Percentiles rank a stretch among this genome's conserved stretches.
Evolutionary conservation across 2,329 filamentous ascomycete species (phyloP).

Genomic region (Cladosporium sp.): DNA sequence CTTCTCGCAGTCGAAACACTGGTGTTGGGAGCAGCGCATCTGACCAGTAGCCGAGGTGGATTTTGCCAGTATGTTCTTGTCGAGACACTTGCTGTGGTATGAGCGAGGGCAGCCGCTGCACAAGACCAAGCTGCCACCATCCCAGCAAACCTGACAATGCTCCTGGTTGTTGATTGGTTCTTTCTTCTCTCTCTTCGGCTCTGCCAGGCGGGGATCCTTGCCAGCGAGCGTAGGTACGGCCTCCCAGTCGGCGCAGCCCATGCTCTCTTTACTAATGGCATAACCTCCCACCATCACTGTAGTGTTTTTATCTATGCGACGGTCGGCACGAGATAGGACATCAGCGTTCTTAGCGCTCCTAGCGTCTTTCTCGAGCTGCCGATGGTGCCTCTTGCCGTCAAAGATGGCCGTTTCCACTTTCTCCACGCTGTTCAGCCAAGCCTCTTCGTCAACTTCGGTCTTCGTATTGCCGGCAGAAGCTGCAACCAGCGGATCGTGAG

Average conservation of each 20-base stretch:
- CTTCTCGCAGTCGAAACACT: slow-evolving; percentile 55
- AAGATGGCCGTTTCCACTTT: slow-evolving; percentile 59
- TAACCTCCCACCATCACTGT: slow-evolving; percentile 59
- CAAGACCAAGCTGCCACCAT: slow-evolving; percentile 49
- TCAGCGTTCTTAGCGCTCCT: slow-evolving; percentile 34
- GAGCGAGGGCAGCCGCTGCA: slow-evolving; percentile 57
- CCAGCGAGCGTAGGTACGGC: slow-evolving; percentile 59
- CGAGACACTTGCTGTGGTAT: slow-evolving; percentile 56
- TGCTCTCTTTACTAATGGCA: slow-evolving; percentile 57
- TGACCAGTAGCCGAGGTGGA: slow-evolving; percentile 42
- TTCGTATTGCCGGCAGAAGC: not conserved
- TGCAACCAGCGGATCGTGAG: slow-evolving; percentile 35
- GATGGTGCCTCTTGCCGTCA: slow-evolving; percentile 54
- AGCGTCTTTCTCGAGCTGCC: slow-evolving; percentile 37
- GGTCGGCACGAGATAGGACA: slow-evolving; percentile 44
- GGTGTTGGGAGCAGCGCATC: slow-evolving; percentile 59
- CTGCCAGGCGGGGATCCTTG: slow-evolving; percentile 55
- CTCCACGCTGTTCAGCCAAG: slow-evolving; percentile 59
- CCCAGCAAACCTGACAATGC: slow-evolving; percentile 55
- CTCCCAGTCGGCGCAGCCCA: slow-evolving; percentile 56
- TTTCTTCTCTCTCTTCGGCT: slow-evolving; percentile 52
- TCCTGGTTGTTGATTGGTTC: slow-evolving; percentile 50
- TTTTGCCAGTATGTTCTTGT: slow-evolving; percentile 42
- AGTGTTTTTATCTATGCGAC: slow-evolving; percentile 58
- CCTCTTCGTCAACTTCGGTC: slow-evolving; percentile 51